phyloP scores from a whole-genome alignment of 495 filamentous ascomycete genomes.

The Rhizodiscina lignyota region DNA sequence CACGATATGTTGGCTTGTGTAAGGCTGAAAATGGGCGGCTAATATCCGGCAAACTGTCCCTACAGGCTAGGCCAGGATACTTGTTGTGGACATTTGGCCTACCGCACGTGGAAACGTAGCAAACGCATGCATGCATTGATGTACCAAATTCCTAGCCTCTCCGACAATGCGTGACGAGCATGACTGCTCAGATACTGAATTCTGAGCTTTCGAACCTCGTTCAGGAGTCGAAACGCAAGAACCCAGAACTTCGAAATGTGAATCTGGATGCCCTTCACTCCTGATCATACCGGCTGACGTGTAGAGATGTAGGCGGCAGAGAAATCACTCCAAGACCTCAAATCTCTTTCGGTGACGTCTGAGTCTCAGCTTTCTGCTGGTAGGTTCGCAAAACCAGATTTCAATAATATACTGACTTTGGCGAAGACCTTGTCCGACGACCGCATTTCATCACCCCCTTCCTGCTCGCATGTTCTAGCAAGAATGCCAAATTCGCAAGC shows the following conservation, averaged over 20 bases:
- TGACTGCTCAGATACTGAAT: constrained; percentile 85
- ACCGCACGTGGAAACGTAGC: no score
- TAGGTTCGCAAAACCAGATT: constrained; percentile 32
- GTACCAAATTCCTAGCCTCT: no score
- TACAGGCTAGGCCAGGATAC: no score
- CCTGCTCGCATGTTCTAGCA: constrained; percentile 74
- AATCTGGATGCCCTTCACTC: no score
- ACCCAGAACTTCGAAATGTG: constrained; percentile 74
- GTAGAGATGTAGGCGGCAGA: constrained; percentile 83
- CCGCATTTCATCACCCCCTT: constrained; percentile 82
- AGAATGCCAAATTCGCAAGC: constrained; percentile 73
- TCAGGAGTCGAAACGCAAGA: constrained; percentile 88
- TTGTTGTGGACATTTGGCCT: no score
- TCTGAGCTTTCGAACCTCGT: constrained; percentile 83
- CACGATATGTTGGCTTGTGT: no score
- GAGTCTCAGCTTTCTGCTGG: constrained; percentile 75
- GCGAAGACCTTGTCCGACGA: constrained; percentile 55
- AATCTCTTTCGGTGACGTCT: constrained; percentile 54
- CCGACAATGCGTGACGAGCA: constrained; percentile 28
- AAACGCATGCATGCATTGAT: no score
- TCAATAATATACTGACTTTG: no score
- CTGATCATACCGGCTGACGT: no score
- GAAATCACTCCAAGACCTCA: constrained; percentile 82
- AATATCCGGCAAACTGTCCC: no score
- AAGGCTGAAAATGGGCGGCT: no score